Evolutionary conservation across 371 early-diverging fungal genomes (phyloP), one percentile per base, ranked within the genome.

Genomic region (Mucor velutinosus): DNA sequence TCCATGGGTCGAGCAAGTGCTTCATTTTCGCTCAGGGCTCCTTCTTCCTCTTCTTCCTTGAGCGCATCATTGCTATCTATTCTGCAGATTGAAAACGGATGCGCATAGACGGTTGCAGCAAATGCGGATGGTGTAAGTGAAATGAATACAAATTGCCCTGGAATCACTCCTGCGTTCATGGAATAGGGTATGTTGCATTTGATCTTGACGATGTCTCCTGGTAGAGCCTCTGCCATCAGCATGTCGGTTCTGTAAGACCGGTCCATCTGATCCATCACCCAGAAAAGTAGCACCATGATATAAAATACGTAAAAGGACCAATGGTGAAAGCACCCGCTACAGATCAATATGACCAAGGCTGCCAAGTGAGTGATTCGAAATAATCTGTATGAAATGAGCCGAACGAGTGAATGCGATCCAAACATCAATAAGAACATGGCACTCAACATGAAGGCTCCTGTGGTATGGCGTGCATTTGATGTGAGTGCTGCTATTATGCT

Each of bases 21-120:
- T 47, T 23, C 35, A 35, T 10, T 12, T 2, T 14, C 49, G 11
- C 25, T 23, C 2, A 19, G 5, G 17, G 47, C 17, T 30, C 19
- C 8, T 21, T 66, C 56, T 23, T 37, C 57, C 25, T 35, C 15
- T 12, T 61, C 58, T 12, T 49, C 49, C 12, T 49, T 49, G 11
- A 1, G 12, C 1, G 49, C 2, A 49, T 21, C 23, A 23, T 23
- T 49, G 21, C 49, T 11, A 23, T 76, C 75, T 25, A 76, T 43
- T 21, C 74, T 70, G 45, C 77, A 69, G 25, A 82, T 73, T 11
- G 82, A 82, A 62, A 82, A 79, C 0, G 79, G 77, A 57, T 82
- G 79, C 4, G 79, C 57, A 10, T 76, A 7, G 37, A 60, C 58
- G 1, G 63, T 27, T 4, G 53, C 30, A 7, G 72, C 8, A 33